Evolutionary conservation across 768 basidiomycete species (phyloP).

Genomic region (Trichaptum fuscoviolaceum): DNA sequence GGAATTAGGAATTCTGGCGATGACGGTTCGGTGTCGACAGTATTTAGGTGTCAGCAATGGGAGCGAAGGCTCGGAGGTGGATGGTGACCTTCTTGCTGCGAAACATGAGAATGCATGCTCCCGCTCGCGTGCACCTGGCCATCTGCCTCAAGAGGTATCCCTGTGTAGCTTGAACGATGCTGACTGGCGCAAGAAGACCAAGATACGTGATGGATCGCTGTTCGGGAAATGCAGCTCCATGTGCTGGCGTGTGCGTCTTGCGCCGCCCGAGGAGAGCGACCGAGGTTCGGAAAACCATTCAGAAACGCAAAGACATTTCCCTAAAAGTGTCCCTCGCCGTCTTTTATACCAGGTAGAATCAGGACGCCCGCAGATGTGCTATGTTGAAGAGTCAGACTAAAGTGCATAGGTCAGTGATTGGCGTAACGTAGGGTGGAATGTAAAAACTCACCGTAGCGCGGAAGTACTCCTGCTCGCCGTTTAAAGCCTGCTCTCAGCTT

Average conservation of each 20-base stretch:
- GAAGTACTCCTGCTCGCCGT: too few species aligned
- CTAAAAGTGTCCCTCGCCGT: background rate
- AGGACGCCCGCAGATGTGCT: too few species aligned
- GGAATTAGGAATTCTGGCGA: background rate
- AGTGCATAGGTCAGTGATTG: too few species aligned
- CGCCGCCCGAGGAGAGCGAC: background rate
- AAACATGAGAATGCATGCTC: too few species aligned
- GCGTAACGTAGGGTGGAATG: too few species aligned
- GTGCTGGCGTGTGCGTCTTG: background rate
- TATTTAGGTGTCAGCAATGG: background rate
- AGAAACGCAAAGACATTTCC: background rate
- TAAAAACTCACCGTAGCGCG: too few species aligned
- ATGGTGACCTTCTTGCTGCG: background rate
- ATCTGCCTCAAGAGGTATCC: background rate
- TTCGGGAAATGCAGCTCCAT: background rate
- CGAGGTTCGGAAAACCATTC: background rate
- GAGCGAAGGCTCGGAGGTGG: background rate
- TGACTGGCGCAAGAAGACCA: background rate
- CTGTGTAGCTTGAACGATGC: background rate
- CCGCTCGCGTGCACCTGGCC: background rate
- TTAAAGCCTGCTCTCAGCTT: too few species aligned
- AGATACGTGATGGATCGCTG: background rate
- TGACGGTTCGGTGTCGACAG: background rate
- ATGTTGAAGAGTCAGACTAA: too few species aligned
- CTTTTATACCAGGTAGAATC: background rate